Conservation (phyloP, 2,329 filamentous ascomycete species). For the Paraconiothyrium brasiliense region DNA sequence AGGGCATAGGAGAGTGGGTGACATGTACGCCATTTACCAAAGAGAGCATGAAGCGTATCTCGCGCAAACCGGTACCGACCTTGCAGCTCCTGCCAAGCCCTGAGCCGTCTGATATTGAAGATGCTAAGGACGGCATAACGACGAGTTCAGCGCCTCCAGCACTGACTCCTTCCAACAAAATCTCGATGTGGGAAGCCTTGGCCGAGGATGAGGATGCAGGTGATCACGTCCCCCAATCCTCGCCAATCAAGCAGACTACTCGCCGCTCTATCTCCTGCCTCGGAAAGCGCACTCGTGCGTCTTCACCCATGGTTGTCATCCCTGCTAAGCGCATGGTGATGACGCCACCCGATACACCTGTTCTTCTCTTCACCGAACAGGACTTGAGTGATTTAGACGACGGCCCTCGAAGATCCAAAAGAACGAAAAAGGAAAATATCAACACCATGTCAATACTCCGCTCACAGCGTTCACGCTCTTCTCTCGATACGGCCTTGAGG, state of each 20-base stretch:
- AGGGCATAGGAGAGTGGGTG: slow-evolving; percentile 59
- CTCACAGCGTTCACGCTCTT: slow-evolving; percentile 26
- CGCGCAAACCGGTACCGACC: slow-evolving; percentile 29
- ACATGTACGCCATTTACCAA: slow-evolving; percentile 50
- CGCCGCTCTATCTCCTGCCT: slow-evolving; percentile 23
- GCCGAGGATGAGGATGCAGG: slow-evolving; percentile 26
- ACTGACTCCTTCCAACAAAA: slow-evolving; percentile 10
- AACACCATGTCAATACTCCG: slow-evolving; percentile 13
- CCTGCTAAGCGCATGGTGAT: slow-evolving; percentile 29
- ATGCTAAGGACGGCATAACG: slow-evolving; percentile 15
- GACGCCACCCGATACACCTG: slow-evolving; percentile 28
- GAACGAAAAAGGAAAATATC: slow-evolving; percentile 24
- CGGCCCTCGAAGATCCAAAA: slow-evolving; percentile 20
- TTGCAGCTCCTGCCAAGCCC: slow-evolving; percentile 41
- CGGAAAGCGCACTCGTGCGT: slow-evolving; percentile 36
- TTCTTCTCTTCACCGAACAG: slow-evolving; percentile 29
- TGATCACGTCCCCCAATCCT: slow-evolving; percentile 35
- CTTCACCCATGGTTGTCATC: slow-evolving; percentile 42
- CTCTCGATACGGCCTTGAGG: slow-evolving; percentile 28
- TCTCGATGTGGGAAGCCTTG: slow-evolving; percentile 22
- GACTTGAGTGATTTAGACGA: slow-evolving; percentile 24
- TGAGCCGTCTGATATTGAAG: slow-evolving; percentile 34
- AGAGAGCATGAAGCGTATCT: slow-evolving; percentile 26
- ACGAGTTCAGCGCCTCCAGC: not conserved
- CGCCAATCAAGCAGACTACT: slow-evolving; percentile 31